A percentile compares a stretch with the other conserved stretches of the same genome.
phyloP scores from a whole-genome alignment of 2,329 filamentous ascomycete species.

The Stenocarpella maydis region DNA sequence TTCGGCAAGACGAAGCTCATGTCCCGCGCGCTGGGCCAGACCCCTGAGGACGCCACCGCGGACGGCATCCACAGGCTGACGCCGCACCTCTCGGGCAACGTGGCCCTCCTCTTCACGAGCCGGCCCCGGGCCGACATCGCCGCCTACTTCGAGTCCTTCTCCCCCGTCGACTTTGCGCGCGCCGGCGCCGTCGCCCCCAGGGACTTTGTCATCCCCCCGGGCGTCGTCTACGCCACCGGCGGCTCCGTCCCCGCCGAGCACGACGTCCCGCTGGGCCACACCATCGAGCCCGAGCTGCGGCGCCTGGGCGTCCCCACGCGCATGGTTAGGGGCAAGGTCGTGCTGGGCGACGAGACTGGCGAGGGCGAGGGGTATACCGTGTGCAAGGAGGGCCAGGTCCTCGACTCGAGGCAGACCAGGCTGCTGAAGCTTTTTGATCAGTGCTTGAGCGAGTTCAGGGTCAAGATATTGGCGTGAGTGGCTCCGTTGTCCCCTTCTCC shows the following conservation, averaged over 20 bases:
- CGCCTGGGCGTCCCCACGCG: slow-evolving; percentile 89
- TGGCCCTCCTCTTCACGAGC: slow-evolving; percentile 91
- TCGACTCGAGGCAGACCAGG: slow-evolving; percentile 92
- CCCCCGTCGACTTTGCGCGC: slow-evolving; percentile 88
- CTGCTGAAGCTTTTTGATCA: slow-evolving; percentile 94
- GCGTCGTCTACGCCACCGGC: slow-evolving; percentile 80
- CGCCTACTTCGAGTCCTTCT: slow-evolving; percentile 75
- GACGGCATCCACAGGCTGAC: slow-evolving; percentile 77
- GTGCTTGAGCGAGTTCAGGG: slow-evolving; percentile 88
- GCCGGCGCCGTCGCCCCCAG: slow-evolving; percentile 80
- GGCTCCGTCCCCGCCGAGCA: slow-evolving; percentile 82
- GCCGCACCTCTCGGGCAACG: slow-evolving; percentile 77
- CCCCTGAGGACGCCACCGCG: slow-evolving; percentile 79
- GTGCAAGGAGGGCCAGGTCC: slow-evolving; percentile 82
- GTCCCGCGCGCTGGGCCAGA: slow-evolving; percentile 88
- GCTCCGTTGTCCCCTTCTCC: background rate
- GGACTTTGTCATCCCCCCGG: slow-evolving; percentile 81
- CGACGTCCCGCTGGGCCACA: slow-evolving; percentile 87
- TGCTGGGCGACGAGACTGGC: slow-evolving; percentile 68
- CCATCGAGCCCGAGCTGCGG: slow-evolving; percentile 87
- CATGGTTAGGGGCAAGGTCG: slow-evolving; percentile 87
- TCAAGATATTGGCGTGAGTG: slow-evolving; percentile 77
- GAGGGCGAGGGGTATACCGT: slow-evolving; percentile 71
- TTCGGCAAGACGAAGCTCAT: slow-evolving; percentile 99
- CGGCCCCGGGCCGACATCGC: slow-evolving; percentile 72